Percentiles rank a stretch among this genome's conserved stretches.
Evolutionary conservation across 257 asterid genomes (phyloP).

Genomic region (Solanum pinnatisectum): DNA sequence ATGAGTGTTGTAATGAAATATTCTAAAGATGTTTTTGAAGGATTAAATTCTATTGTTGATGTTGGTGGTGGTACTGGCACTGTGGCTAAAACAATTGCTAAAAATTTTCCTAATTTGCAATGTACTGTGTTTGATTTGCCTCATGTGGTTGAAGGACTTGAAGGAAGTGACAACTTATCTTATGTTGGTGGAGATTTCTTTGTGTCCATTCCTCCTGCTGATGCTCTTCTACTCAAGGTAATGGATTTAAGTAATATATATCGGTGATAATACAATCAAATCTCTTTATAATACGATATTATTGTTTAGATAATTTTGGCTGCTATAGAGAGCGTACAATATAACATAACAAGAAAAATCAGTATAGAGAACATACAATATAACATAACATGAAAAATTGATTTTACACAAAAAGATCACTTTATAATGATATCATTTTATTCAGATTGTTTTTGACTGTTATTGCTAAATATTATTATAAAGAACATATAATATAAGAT

Average conservation of each 20-base stretch:
- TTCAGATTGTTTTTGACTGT: background rate
- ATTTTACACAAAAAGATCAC: too few species aligned
- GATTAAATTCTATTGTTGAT: slow-evolving; percentile 16
- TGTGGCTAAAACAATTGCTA: slow-evolving; percentile 10
- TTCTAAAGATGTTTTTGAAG: slow-evolving; percentile 6
- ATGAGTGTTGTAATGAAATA: background rate
- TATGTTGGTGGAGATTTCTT: slow-evolving; percentile 19
- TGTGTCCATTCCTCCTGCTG: slow-evolving; percentile 12
- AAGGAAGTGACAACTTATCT: background rate
- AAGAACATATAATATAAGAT: too few species aligned
- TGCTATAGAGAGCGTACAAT: background rate
- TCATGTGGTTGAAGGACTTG: slow-evolving; percentile 18
- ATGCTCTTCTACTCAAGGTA: slow-evolving; percentile 20
- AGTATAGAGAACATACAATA: too few species aligned
- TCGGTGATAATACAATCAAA: background rate
- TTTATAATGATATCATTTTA: too few species aligned
- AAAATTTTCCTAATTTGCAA: slow-evolving; percentile 7
- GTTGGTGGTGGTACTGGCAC: slow-evolving; percentile 34
- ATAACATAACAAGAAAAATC: background rate
- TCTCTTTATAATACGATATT: background rate
- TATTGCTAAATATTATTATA: background rate
- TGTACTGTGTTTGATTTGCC: slow-evolving; percentile 24
- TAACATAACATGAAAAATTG: too few species aligned
- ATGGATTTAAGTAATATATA: too few species aligned
- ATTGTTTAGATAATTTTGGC: background rate